phyloP scores from a whole-genome alignment of 2,329 filamentous ascomycete genomes.

The Stachybotrys chartarum region DNA sequence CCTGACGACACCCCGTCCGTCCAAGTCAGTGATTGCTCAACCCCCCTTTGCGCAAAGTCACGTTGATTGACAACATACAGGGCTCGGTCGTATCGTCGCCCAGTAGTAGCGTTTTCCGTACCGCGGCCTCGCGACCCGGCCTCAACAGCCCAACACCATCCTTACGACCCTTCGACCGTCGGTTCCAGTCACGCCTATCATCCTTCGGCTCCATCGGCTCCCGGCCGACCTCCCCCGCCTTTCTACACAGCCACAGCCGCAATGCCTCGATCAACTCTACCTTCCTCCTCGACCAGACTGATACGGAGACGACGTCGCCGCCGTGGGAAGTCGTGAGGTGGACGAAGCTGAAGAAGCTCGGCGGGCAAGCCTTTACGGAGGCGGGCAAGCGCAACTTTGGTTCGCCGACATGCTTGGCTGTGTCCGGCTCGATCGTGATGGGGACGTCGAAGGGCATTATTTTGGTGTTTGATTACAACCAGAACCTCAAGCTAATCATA shows the following conservation, averaged over 20 bases:
- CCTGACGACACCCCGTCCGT: slow-evolving; percentile 81
- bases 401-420: slow-evolving; percentile 77
- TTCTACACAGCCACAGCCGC: slow-evolving; percentile 70
- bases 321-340: slow-evolving; percentile 97
- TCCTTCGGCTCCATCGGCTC: slow-evolving; percentile 50
- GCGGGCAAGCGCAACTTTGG: slow-evolving; percentile 89
- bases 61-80: slow-evolving; percentile 30
- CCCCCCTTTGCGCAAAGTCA: background rate
- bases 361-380: slow-evolving; percentile 86
- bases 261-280: slow-evolving; percentile 74
- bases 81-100: slow-evolving; percentile 58
- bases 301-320: slow-evolving; percentile 63
- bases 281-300: slow-evolving; percentile 52
- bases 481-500: slow-evolving; percentile 89
- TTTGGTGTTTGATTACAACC: slow-evolving; percentile 94
- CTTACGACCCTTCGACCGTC: slow-evolving; percentile 86
- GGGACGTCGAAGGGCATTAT: slow-evolving; percentile 94
- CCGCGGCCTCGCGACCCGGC: slow-evolving; percentile 58
- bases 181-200: slow-evolving; percentile 81
- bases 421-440: slow-evolving; percentile 81
- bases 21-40: slow-evolving; percentile 43
- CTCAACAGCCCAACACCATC: slow-evolving; percentile 68
- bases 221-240: slow-evolving; percentile 69
- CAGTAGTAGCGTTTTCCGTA: slow-evolving; percentile 67
- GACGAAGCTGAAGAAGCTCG: slow-evolving; percentile 88